Percentiles rank a stretch among this genome's conserved stretches.
phyloP scores from a whole-genome alignment of 1,139 yeast species.

The Debaryomyces psychrophilus region DNA sequence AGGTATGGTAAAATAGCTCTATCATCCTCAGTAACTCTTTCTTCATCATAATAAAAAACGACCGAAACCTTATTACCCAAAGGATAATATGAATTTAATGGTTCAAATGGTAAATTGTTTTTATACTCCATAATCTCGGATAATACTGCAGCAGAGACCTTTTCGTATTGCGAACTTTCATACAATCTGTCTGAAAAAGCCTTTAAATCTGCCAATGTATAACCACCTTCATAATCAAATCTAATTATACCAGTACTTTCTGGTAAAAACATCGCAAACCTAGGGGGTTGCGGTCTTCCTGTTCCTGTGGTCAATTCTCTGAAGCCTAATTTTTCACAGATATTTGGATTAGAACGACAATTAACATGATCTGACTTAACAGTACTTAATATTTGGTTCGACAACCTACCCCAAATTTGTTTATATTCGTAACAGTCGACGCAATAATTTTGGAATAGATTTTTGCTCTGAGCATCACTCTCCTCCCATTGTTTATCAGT shows the following conservation, averaged over 20 bases:
- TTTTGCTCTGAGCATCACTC: constrained; percentile 39
- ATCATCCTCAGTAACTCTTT: constrained; percentile 60
- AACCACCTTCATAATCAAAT: constrained; percentile 37
- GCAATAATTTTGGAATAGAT: constrained; percentile 42
- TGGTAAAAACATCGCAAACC: constrained; percentile 45
- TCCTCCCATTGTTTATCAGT: constrained; percentile 43
- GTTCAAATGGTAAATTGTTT: constrained; percentile 36
- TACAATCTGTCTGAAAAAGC: constrained; percentile 35
- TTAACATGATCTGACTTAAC: constrained; percentile 62
- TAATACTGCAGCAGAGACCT: constrained; percentile 41
- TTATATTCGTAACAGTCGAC: constrained; percentile 53
- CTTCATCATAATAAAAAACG: constrained; percentile 57
- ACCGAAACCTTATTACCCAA: constrained; percentile 49
- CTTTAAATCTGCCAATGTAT: constrained; percentile 34
- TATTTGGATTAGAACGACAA: constrained; percentile 51
- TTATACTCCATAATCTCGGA: constrained; percentile 44
- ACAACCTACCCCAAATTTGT: constrained; percentile 58
- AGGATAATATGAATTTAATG: constrained; percentile 42
- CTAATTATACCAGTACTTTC: constrained; percentile 36
- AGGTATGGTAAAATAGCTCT: constrained; percentile 60
- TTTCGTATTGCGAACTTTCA: constrained; percentile 43
- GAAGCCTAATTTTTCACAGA: constrained; percentile 57
- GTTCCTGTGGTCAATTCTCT: constrained; percentile 24
- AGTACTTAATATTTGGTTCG: constrained; percentile 48
- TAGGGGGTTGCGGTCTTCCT: constrained; percentile 25